Conservation (phyloP, 306 rosid genomes). For the Ammopiptanthus mongolicus region DNA sequence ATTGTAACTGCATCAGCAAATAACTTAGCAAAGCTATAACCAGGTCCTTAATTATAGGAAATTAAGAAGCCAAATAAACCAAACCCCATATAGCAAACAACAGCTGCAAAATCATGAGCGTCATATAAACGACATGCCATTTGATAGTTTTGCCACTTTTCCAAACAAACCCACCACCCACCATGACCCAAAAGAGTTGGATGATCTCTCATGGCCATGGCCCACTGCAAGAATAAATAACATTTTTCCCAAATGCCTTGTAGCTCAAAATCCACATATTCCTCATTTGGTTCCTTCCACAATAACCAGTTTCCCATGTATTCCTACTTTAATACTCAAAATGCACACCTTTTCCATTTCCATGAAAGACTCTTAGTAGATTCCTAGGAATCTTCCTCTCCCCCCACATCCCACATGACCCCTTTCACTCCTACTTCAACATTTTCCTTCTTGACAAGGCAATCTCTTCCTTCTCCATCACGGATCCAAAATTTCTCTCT, state of each 20-base stretch:
- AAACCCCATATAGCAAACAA: background rate
- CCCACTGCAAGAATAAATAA: background rate
- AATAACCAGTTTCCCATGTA: too few relatives aligned
- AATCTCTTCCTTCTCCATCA: background rate
- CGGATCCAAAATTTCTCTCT: background rate
- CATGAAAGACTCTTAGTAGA: slow-evolving; percentile 31
- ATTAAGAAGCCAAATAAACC: background rate
- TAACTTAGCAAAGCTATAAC: background rate
- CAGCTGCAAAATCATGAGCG: background rate
- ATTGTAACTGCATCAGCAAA: background rate
- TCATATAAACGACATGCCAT: background rate
- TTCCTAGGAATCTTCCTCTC: slow-evolving; percentile 46
- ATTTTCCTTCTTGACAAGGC: slow-evolving; percentile 13
- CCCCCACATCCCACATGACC: background rate
- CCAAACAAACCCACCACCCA: background rate
- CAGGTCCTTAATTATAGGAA: background rate
- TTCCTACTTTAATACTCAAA: too few relatives aligned
- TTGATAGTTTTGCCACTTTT: background rate
- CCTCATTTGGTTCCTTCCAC: slow-evolving; percentile 25
- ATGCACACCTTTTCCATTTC: slow-evolving; percentile 17
- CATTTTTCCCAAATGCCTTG: background rate
- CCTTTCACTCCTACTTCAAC: background rate
- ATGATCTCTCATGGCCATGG: background rate
- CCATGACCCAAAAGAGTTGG: background rate
- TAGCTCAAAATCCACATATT: slow-evolving; percentile 23